These are phyloP conservation scores for Iodosphaeria phyllophila DNA, from an alignment of 2,329 filamentous ascomycete genomes.

Conservation along the genomic window DNA sequence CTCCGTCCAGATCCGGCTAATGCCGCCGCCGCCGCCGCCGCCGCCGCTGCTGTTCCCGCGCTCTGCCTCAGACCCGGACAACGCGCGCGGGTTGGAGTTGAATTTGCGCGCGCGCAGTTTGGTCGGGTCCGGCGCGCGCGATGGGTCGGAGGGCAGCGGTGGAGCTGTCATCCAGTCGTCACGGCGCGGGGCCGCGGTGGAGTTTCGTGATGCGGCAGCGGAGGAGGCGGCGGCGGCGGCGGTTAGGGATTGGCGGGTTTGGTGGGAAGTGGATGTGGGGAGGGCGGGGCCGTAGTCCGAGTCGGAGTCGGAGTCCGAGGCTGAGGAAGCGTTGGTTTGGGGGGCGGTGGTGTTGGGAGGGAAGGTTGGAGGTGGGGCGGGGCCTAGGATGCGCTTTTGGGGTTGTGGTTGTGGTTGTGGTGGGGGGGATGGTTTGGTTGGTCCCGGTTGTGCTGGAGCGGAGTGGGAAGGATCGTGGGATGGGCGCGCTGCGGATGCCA, in stretches of 20 bases:
- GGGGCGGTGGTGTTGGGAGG: constrained; percentile 20
- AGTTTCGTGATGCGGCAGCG: constrained; percentile 7
- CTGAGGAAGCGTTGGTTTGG: constrained; percentile 8
- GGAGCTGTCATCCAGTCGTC: constrained; percentile 76
- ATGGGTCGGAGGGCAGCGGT: constrained; percentile 32
- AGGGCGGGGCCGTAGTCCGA: constrained; percentile 42
- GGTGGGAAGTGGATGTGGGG: constrained; percentile 21
- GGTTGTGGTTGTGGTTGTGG: constrained; percentile 7
- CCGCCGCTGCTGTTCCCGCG: too few species aligned
- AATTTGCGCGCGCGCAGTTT: constrained; percentile 72
- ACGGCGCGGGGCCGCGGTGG: constrained; percentile 35
- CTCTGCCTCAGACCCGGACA: too few species aligned
- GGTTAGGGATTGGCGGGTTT: constrained; percentile 8
- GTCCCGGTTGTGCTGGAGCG: too few species aligned
- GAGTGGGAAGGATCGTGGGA: constrained; percentile 6
- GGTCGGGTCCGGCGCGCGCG: constrained; percentile 58
- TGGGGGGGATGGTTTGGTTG: too few species aligned
- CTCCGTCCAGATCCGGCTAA: constrained; percentile 73
- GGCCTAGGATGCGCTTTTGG: constrained; percentile 18
- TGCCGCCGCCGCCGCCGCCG: constrained; percentile 20
- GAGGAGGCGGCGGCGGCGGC: constrained; percentile 12
- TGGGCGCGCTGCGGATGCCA: not conserved
- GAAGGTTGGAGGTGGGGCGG: constrained; percentile 23
- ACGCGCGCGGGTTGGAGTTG: constrained; percentile 38
- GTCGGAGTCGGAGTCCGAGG: constrained; percentile 19